Base-by-base conservation (phyloP, 176 grass and related monocot genomes). In the Oryza brachyantha region DNA sequence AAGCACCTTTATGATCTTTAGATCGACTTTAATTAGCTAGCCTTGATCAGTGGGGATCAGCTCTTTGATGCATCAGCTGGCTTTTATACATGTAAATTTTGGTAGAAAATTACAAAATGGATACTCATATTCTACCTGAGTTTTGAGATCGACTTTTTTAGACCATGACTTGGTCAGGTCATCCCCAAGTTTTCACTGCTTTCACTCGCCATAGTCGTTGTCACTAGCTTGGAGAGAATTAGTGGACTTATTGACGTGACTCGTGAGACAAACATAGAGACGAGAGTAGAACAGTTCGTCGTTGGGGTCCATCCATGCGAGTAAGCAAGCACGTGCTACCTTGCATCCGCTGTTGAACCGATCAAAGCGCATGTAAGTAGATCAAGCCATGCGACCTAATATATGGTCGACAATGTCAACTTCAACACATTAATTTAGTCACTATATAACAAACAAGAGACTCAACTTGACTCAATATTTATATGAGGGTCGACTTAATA, bases 301-400 rank as follows among this genome's bases (percentile, higher is more conserved):
- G 39, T 79, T 34, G 75, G 66, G 75, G 77, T n/a, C n/a, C n/a
- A n/a, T 41, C 26, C 31, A 27, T 32, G n/a, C 40, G n/a, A n/a
- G n/a, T n/a, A n/a, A n/a, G n/a, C n/a, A 57, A 41, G 68, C 67
- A 65, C 35, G 83, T 85, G 74, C 58, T 42, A 52, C 39, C 75
- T 78, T 72, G 40, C 83, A 55, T 37, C 72, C 12, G 68, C 64
- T 39, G 65, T 78, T 72, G 75, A 85, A 78, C 6, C 1, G 32
- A 72, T 85, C 74, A 78, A 40, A 71, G 1, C 6, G 36, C 13
- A 22, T 68, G 29, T 4, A n/a, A n/a, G 29, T 21, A 25, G 19
- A 19, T 74, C 22, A 1, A 42, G 32, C 48, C 21, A 24, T 13
- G 13, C 14, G 67, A 60, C 19, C n/a, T 50, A 45, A 1, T 45